Conservation (phyloP, 164 flowering plant genomes). For the Brasenia schreberi region DNA sequence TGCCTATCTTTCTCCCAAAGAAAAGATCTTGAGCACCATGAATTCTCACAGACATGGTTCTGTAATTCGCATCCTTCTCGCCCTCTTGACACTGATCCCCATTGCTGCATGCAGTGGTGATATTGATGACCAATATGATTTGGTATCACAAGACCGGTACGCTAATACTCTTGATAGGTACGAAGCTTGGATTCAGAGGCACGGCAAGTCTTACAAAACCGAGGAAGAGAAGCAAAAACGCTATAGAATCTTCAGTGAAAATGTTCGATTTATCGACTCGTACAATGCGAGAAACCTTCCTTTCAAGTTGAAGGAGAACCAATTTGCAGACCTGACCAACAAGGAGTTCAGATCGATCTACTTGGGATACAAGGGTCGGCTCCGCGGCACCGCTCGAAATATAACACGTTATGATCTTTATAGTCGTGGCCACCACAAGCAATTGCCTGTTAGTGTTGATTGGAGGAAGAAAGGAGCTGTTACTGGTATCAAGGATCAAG, state of each 20-base stretch:
- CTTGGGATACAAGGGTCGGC: background rate
- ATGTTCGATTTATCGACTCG: conserved; percentile 33
- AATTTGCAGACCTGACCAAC: conserved; percentile 68
- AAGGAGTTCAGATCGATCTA: conserved; percentile 36
- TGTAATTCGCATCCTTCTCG: too few species aligned
- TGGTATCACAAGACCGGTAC: too few species aligned
- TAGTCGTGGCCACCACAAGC: background rate
- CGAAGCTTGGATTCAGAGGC: conserved; percentile 36
- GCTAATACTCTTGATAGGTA: conserved; percentile 8
- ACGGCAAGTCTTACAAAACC: conserved; percentile 33
- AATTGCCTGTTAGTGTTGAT: conserved; percentile 11
- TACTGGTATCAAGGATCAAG: conserved; percentile 30
- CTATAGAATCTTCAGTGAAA: conserved; percentile 29
- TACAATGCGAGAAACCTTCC: conserved; percentile 16
- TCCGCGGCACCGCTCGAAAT: too few species aligned
- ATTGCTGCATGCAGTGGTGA: too few species aligned
- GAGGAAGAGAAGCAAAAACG: conserved; percentile 32
- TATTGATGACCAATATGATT: too few species aligned
- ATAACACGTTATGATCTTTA: too few species aligned
- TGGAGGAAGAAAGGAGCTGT: conserved; percentile 34
- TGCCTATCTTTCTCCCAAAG: too few species aligned
- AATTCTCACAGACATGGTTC: too few species aligned
- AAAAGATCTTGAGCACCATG: too few species aligned
- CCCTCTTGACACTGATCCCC: too few species aligned
- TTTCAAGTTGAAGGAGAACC: conserved; percentile 40